Evolutionary conservation across 2,329 filamentous ascomycete genomes (phyloP).

Genomic region (Arthrobotrys musiformis): DNA sequence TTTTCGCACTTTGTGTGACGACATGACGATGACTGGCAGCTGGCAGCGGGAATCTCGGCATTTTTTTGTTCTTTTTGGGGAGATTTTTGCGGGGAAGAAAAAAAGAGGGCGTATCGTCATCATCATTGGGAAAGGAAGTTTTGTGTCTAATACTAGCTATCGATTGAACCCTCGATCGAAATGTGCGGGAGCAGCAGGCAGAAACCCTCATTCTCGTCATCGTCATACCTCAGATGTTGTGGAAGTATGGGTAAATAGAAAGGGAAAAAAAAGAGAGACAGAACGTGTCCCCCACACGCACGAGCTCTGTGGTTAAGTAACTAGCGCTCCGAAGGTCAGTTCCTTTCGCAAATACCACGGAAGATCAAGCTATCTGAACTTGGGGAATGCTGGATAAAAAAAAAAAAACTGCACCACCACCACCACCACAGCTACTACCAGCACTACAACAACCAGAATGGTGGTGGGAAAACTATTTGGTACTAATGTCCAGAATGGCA

Average conservation of each 20-base stretch:
- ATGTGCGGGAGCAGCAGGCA: neutral
- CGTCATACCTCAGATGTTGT: slow-evolving; percentile 55
- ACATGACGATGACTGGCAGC: slow-evolving; percentile 23
- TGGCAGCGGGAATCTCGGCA: slow-evolving; percentile 47
- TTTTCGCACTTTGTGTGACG: slow-evolving; percentile 39
- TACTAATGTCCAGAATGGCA: slow-evolving; percentile 38
- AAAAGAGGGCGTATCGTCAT: slow-evolving; percentile 4
- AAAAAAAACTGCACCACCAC: neutral
- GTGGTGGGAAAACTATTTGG: neutral
- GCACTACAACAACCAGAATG: neutral
- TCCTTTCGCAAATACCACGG: neutral
- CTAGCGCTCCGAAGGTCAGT: neutral
- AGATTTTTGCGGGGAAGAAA: slow-evolving; percentile 31
- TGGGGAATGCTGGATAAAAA: slow-evolving; percentile 25
- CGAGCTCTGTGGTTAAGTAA: too few species aligned
- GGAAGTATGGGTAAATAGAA: slow-evolving; percentile 6
- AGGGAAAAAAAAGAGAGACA: too few species aligned
- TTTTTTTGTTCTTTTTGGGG: neutral
- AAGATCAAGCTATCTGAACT: neutral
- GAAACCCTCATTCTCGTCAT: slow-evolving; percentile 41
- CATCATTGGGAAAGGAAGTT: neutral
- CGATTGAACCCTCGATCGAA: neutral
- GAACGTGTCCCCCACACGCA: slow-evolving; percentile 6
- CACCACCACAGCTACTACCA: neutral
- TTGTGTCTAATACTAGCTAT: neutral